These are phyloP conservation scores for Fusarium keratoplasticum DNA, from an alignment of 2,329 filamentous ascomycete genomes.

Conservation along the genomic window DNA sequence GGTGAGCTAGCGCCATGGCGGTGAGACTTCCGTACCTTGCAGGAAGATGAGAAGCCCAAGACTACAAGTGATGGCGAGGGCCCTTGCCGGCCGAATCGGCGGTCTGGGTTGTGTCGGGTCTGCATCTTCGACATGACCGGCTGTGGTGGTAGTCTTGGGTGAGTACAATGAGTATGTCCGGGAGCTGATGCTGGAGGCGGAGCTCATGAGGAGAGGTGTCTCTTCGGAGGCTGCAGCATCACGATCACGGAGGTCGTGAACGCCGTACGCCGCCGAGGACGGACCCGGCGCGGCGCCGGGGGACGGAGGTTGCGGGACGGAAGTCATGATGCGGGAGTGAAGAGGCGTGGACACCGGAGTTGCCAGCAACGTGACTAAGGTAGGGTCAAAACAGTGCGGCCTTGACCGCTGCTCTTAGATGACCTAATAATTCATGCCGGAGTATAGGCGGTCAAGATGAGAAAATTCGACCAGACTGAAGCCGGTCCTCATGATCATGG, in stretches of 20 bases:
- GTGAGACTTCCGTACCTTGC: conserved; percentile 34
- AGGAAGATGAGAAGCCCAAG: conserved; percentile 46
- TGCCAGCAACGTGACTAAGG: neutral
- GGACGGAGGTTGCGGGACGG: neutral
- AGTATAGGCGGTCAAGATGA: neutral
- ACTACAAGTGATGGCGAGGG: conserved; percentile 56
- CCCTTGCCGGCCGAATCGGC: conserved; percentile 48
- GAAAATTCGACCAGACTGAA: neutral
- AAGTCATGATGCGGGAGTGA: conserved; percentile 14
- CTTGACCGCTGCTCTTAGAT: neutral
- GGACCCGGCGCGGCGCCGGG: conserved; percentile 11
- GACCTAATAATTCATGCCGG: neutral
- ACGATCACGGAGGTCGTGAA: neutral
- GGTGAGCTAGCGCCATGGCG: neutral
- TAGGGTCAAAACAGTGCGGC: neutral
- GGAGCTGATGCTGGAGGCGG: conserved; percentile 11
- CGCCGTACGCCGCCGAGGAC: conserved; percentile 1
- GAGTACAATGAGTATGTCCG: neutral
- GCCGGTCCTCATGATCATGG: conserved; percentile 1
- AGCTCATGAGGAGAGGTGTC: conserved; percentile 37
- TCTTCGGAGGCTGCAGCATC: conserved; percentile 25
- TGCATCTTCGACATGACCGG: conserved; percentile 11
- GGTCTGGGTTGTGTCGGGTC: conserved; percentile 17
- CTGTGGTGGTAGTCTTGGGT: conserved; percentile 6
- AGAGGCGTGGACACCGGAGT: neutral